A percentile compares a stretch with the other conserved stretches of the same genome.
phyloP scores from a whole-genome alignment of 176 grass and related monocot species.

The Cenchrus americanus region DNA sequence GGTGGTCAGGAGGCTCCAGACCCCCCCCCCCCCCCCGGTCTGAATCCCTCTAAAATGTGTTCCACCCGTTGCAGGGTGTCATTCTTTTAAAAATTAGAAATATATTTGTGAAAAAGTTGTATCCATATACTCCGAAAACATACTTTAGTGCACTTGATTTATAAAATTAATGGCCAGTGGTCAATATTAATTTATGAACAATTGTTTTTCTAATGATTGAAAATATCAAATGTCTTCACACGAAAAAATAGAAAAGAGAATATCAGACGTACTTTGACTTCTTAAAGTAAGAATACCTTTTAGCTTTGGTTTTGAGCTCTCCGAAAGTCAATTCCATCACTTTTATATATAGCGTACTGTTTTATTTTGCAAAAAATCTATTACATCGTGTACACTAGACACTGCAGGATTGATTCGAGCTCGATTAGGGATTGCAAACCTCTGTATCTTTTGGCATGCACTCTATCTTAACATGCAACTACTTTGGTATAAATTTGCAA shows the following conservation, averaged over 20 bases:
- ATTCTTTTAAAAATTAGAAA: not conserved
- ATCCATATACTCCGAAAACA: not conserved
- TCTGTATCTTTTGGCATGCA: not conserved
- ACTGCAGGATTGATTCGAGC: constrained; percentile 5
- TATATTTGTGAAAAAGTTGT: not conserved
- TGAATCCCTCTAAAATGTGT: no score
- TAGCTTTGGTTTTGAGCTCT: not conserved
- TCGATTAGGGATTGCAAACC: not conserved
- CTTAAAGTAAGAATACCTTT: not conserved
- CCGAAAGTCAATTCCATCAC: no score
- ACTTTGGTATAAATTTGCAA: not conserved
- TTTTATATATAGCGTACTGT: not conserved
- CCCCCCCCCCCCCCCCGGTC: no score
- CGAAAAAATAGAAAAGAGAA: no score
- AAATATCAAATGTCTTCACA: not conserved
- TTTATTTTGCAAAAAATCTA: not conserved
- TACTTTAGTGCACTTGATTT: not conserved
- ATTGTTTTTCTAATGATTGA: not conserved
- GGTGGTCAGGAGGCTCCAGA: no score
- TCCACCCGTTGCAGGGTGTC: not conserved
- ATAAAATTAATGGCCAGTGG: not conserved
- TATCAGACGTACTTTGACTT: not conserved
- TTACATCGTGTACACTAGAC: not conserved
- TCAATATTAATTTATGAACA: not conserved
- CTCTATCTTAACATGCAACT: constrained; percentile 1